phyloP scores from a whole-genome alignment of 768 basidiomycete species.

The Mycena galopus region DNA sequence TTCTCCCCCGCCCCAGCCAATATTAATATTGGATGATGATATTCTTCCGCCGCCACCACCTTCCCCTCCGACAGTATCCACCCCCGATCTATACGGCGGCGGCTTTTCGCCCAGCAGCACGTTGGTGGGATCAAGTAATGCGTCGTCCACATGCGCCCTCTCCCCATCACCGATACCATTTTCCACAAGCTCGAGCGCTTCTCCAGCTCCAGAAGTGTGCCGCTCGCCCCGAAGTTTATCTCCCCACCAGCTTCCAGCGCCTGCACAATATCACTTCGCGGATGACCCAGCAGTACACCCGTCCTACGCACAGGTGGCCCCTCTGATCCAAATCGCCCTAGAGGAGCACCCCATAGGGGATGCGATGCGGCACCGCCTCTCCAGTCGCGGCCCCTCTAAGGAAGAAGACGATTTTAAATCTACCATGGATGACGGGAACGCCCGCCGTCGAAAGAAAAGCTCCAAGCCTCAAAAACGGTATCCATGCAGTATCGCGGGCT shows the following conservation, averaged over 20 bases:
- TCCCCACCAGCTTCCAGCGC: background rate
- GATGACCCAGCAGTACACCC: background rate
- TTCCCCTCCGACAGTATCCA: conserved; percentile 5
- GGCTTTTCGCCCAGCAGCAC: conserved; percentile 12
- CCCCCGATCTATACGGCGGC: conserved; percentile 4
- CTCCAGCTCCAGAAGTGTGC: conserved; percentile 2
- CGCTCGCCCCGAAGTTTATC: conserved; percentile 17
- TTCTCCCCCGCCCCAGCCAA: conserved; percentile 3
- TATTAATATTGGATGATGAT: background rate
- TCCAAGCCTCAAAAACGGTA: conserved; percentile 3
- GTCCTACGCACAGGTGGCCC: background rate
- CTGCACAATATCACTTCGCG: background rate
- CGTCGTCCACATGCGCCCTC: conserved; percentile 23
- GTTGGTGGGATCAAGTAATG: conserved; percentile 22
- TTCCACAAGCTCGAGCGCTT: background rate
- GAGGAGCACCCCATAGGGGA: conserved; percentile 13
- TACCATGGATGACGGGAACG: conserved; percentile 12
- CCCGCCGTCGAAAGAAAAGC: conserved; percentile 11
- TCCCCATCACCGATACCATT: conserved; percentile 25
- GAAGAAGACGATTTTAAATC: conserved; percentile 25
- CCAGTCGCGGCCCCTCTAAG: conserved; percentile 14
- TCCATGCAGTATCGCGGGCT: conserved; percentile 40
- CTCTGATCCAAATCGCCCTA: conserved; percentile 19
- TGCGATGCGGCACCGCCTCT: background rate
- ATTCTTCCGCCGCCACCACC: background rate